phyloP scores from a whole-genome alignment of 2,329 filamentous ascomycete species.

The Bipolaris zeicola region DNA sequence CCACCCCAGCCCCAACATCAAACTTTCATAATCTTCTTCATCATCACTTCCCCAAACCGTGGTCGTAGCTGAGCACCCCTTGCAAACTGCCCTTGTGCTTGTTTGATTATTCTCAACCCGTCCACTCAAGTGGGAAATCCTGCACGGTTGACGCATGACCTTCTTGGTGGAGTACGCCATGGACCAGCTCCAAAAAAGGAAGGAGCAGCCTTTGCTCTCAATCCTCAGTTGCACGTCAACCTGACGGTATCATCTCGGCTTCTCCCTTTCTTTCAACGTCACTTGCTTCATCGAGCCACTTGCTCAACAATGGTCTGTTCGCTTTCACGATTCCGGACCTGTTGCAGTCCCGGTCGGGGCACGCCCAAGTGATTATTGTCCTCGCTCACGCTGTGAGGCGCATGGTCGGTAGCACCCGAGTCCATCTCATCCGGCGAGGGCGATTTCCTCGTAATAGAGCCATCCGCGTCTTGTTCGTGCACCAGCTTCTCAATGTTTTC shows the following conservation, averaged over 20 bases:
- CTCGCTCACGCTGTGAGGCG: slow-evolving; percentile 21
- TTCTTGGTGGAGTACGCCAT: slow-evolving; percentile 1
- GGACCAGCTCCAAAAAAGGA: slow-evolving; percentile 7
- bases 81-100: background rate
- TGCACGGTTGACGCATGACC: slow-evolving; percentile 9
- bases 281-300: slow-evolving; percentile 11
- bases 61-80: slow-evolving; percentile 1
- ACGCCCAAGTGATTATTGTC: slow-evolving; percentile 19
- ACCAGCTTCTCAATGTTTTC: slow-evolving; percentile 46
- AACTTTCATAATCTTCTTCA: slow-evolving; percentile 9
- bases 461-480: slow-evolving; percentile 36
- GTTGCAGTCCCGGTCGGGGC: slow-evolving; percentile 28
- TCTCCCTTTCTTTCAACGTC: background rate
- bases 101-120: background rate
- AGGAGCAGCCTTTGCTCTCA: slow-evolving; percentile 5
- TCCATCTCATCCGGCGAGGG: slow-evolving; percentile 19
- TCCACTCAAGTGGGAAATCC: background rate
- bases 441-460: slow-evolving; percentile 14
- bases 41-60: too few relatives aligned
- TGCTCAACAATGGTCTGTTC: slow-evolving; percentile 34
- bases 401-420: slow-evolving; percentile 26
- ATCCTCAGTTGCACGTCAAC: background rate
- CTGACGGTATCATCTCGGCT: slow-evolving; percentile 7
- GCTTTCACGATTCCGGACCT: slow-evolving; percentile 27
- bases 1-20: slow-evolving; percentile 23